Evolutionary conservation across 495 filamentous ascomycete genomes (phyloP), one percentile per base, ranked within the genome.

Genomic region (Trichoderma reesei): DNA sequence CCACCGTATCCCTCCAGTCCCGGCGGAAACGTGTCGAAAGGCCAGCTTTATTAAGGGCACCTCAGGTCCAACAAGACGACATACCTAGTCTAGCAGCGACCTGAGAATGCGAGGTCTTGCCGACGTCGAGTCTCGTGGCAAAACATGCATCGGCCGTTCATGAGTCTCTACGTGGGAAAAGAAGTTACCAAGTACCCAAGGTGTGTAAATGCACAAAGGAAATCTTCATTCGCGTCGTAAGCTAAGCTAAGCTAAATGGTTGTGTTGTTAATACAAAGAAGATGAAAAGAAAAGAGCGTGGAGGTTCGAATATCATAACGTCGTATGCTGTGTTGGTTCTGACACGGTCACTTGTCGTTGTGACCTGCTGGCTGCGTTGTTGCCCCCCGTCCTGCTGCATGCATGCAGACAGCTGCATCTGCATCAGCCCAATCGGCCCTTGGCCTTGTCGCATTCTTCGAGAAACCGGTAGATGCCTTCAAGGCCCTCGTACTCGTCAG

Each of bases 381-480:
- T n/a, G n/a, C n/a, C n/a, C n/a, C n/a, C n/a, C 42, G 16, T 56
- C 18, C 8, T 33, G 48, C 48, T 31, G n/a, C n/a, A n/a, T n/a
- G 7, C 20, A 33, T 11, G 18, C 48, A 9, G 18, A 13, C 2
- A 33, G 33, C 9, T 56, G 20, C 48, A 56, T 33, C 20, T 4
- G 48, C 26, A 56, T 60, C 11, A 65, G 20, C 63, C 68, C 16
- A 72, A 70, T 39, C 61, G 67, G 60, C 76, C 79, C 61, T 73
- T 75, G 48, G 85, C 82, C 18, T 78, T 77, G 72, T 96, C 90
- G 71, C 92, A 94, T 67, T 95, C 89, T 71, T 90, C 90, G 59
- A 98, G 69, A 72, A 96, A 97, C 46, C 83, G 83, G 72, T 92
- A 90, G 20, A 98, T 91, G 0, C 92, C 93, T 68, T 95, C 88